These are phyloP conservation scores for Mycena belliarum DNA, from an alignment of 768 basidiomycete species.

Conservation along the genomic window DNA sequence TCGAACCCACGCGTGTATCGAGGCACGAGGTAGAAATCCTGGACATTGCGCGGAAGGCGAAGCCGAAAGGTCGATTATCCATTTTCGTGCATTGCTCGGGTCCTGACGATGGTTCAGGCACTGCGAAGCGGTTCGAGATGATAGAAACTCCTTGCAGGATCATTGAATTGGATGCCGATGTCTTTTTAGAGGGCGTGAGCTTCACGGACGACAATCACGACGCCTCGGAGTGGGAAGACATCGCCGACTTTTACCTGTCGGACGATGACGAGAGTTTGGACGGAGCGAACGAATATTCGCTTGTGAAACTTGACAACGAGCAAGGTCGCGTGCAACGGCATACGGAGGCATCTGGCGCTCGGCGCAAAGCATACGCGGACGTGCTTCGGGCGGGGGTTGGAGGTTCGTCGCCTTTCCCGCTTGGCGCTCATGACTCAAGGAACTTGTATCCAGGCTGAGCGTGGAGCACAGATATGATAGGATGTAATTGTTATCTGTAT, in stretches of 20 bases:
- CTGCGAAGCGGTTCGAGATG: too few relatives aligned
- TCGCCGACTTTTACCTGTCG: neutral
- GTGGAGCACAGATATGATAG: too few relatives aligned
- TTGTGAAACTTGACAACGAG: too few relatives aligned
- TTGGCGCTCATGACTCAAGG: too few relatives aligned
- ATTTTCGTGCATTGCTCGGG: neutral
- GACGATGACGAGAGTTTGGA: neutral
- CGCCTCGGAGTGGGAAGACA: conserved; percentile 4
- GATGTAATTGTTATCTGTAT: too few relatives aligned
- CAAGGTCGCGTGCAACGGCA: too few relatives aligned
- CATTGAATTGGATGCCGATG: conserved; percentile 5
- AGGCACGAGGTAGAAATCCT: conserved; percentile 3
- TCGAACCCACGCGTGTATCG: neutral
- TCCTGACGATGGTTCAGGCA: too few relatives aligned
- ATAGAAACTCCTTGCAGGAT: neutral
- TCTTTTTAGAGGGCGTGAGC: neutral
- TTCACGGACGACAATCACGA: neutral
- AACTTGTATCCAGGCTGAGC: too few relatives aligned
- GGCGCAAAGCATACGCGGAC: neutral
- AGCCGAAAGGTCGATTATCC: neutral
- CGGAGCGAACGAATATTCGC: too few relatives aligned
- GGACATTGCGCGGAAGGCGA: conserved; percentile 5
- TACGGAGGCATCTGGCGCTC: neutral
- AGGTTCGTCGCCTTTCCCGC: too few relatives aligned
- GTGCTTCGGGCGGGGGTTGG: neutral